Percentiles rank a stretch among this genome's conserved stretches.
Evolutionary conservation across 1,139 yeast species (phyloP).

Genomic region (Suhomyces choctaworum): DNA sequence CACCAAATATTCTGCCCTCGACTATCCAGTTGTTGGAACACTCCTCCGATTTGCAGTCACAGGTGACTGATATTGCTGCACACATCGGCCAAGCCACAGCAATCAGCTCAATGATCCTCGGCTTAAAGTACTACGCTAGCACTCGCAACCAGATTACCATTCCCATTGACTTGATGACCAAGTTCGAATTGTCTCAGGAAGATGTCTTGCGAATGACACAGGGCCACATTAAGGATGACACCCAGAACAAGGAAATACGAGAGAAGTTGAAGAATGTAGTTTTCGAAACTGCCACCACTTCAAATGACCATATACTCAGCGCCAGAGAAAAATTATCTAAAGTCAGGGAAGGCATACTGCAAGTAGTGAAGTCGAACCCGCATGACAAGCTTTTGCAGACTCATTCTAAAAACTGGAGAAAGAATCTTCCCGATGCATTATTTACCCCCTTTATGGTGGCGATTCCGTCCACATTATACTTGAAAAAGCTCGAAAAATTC

Average conservation of each 20-base stretch:
- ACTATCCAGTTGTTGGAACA: slow-evolving; percentile 51
- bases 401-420: slow-evolving; percentile 42
- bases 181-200: slow-evolving; percentile 63
- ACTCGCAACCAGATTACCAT: slow-evolving; percentile 53
- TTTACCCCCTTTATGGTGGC: slow-evolving; percentile 68
- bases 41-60: slow-evolving; percentile 42
- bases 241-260: slow-evolving; percentile 27
- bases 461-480: slow-evolving; percentile 63
- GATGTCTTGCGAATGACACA: slow-evolving; percentile 51
- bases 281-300: slow-evolving; percentile 69
- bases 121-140: slow-evolving; percentile 58
- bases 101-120: slow-evolving; percentile 64
- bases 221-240: slow-evolving; percentile 38
- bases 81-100: slow-evolving; percentile 85
- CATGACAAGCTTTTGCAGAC: slow-evolving; percentile 32
- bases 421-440: slow-evolving; percentile 61
- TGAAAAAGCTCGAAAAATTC: slow-evolving; percentile 57
- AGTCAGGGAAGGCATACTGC: slow-evolving; percentile 34
- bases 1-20: slow-evolving; percentile 61
- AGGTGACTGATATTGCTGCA: slow-evolving; percentile 64
- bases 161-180: slow-evolving; percentile 64
- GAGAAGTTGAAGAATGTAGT: slow-evolving; percentile 57
- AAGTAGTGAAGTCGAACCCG: slow-evolving; percentile 25
- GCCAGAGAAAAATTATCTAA: slow-evolving; percentile 56
- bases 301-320: slow-evolving; percentile 77